A percentile compares a stretch with the other conserved stretches of the same genome.
Evolutionary conservation across 2,329 filamentous ascomycete genomes (phyloP).

Genomic region (Trichoderma simmonsii): DNA sequence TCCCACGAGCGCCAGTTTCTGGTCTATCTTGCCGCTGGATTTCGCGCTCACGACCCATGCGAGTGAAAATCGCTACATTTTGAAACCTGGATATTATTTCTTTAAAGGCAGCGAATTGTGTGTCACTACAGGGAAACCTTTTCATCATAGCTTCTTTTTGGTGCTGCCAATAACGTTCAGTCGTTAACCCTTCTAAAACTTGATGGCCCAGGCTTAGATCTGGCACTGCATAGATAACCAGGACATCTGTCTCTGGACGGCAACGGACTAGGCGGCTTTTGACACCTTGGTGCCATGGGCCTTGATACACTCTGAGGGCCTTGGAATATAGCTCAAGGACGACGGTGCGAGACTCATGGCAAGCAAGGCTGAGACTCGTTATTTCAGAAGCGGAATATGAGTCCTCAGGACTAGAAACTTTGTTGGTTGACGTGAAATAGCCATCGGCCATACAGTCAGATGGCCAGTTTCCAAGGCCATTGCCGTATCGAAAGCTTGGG

Average conservation of each 20-base stretch:
- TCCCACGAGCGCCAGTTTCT: neutral
- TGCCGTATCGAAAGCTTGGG: neutral
- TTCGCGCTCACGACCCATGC: neutral
- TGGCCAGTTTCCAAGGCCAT: neutral
- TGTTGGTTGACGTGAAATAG: neutral
- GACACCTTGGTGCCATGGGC: neutral
- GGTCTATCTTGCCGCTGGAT: neutral
- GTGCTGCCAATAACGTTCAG: neutral
- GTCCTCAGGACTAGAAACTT: neutral
- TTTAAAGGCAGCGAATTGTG: neutral
- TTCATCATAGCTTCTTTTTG: neutral
- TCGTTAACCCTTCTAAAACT: neutral
- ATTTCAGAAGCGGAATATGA: neutral
- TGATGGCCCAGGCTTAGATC: neutral
- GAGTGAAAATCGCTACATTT: neutral
- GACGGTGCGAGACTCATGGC: neutral
- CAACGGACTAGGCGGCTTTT: neutral
- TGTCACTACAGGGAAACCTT: neutral
- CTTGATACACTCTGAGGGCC: neutral
- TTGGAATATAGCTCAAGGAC: neutral
- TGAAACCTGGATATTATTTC: neutral
- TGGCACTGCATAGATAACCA: neutral
- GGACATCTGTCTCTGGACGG: neutral
- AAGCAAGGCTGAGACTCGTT: neutral
- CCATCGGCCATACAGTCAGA: neutral